phyloP scores from a whole-genome alignment of 805 yeast species.

The Starmerella ratchasimensis region DNA sequence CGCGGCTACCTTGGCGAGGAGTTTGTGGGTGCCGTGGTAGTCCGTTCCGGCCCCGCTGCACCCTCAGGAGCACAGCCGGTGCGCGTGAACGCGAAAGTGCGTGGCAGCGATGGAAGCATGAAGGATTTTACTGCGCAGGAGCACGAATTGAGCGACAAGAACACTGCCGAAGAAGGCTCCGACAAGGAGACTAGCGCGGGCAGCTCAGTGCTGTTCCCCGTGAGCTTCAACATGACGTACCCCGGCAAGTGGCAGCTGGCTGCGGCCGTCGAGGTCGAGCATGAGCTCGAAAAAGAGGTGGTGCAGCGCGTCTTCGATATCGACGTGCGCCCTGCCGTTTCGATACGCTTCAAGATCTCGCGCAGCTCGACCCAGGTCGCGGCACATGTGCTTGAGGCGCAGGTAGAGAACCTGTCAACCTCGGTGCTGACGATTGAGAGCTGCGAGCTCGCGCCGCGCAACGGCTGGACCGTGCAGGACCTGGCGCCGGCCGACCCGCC shows the following conservation, averaged over 20 bases:
- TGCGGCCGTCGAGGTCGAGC: constrained; percentile 18
- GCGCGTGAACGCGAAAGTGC: no score
- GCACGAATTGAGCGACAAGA: no score
- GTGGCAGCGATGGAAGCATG: no score
- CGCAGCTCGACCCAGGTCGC: constrained; percentile 8
- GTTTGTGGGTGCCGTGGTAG: constrained; percentile 20
- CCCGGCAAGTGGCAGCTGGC: constrained; percentile 23
- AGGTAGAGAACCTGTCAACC: constrained; percentile 26
- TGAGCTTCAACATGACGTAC: constrained; percentile 18
- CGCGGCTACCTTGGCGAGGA: constrained; percentile 26
- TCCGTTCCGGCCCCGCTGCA: no score
- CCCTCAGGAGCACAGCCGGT: no score
- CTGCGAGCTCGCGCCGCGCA: constrained; percentile 20
- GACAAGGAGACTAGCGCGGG: constrained; percentile 1
- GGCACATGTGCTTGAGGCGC: constrained; percentile 23
- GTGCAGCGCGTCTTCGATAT: constrained; percentile 23
- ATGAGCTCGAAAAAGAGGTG: constrained; percentile 10
- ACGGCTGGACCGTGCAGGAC: constrained; percentile 16
- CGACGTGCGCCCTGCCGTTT: constrained; percentile 24
- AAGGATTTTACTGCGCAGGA: no score
- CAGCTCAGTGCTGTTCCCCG: neutral
- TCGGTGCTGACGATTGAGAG: constrained; percentile 22
- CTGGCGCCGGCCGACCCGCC: neutral
- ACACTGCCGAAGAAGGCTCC: constrained; percentile 6
- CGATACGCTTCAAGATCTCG: constrained; percentile 23